These are phyloP conservation scores for Psilocybe mexicana DNA, from an alignment of 1,284 basidiomycete species.

Conservation along the genomic window DNA sequence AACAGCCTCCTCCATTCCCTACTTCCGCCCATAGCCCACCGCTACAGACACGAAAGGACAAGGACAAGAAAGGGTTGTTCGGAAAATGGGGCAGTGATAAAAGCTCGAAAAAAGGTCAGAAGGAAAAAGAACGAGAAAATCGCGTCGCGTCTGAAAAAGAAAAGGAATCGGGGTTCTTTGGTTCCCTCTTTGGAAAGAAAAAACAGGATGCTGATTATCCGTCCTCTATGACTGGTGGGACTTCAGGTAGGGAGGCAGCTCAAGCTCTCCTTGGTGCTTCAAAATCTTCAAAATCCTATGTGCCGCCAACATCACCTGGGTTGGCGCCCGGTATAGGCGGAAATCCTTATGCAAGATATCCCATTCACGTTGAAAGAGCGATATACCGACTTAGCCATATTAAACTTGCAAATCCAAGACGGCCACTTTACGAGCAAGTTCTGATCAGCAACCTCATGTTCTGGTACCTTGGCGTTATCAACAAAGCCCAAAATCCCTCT, in stretches of 20 bases:
- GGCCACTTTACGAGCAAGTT: conserved; percentile 97
- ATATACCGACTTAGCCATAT: conserved; percentile 98
- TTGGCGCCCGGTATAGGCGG: conserved; percentile 41
- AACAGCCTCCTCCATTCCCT: conserved; percentile 26
- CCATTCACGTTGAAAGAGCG: conserved; percentile 96
- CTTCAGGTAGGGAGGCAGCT: conserved; percentile 76
- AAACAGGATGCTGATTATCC: conserved; percentile 67
- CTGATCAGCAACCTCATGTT: conserved; percentile 99
- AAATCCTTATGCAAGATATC: conserved; percentile 78
- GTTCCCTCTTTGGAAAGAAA: conserved; percentile 85
- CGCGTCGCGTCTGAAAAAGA: conserved; percentile 62
- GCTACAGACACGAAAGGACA: conserved; percentile 47
- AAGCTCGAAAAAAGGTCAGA: conserved; percentile 50
- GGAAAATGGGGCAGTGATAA: conserved; percentile 72
- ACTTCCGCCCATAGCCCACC: conserved; percentile 25
- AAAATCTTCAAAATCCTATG: conserved; percentile 71
- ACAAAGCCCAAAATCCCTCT: conserved; percentile 67
- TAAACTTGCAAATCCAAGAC: conserved; percentile 95
- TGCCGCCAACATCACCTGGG: conserved; percentile 61
- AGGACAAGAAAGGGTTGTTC: conserved; percentile 78
- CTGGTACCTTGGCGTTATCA: conserved; percentile 99
- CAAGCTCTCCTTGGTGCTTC: conserved; percentile 80
- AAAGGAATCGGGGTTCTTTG: conserved; percentile 81
- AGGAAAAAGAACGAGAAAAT: conserved; percentile 53
- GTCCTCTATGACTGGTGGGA: conserved; percentile 48